These are phyloP conservation scores for Novymonas esmeraldas DNA, from an alignment of 208 protist species.

Conservation along the genomic window DNA sequence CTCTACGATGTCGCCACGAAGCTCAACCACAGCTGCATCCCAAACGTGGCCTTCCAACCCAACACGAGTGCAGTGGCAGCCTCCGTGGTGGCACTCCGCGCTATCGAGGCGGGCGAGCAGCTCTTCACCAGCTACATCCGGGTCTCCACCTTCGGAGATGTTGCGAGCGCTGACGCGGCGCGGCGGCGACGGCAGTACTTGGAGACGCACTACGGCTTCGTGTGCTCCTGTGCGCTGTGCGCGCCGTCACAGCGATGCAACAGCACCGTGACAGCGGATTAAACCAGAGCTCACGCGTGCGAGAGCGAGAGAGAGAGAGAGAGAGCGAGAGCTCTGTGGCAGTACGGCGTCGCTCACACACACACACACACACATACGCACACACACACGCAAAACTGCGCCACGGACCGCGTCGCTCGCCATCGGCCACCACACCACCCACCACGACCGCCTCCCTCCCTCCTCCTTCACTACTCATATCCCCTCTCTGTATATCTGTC, in stretches of 20 bases:
- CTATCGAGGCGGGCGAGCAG: slow-evolving; percentile 39
- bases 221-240: slow-evolving; percentile 45
- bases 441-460: too few species aligned
- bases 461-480: too few species aligned
- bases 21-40: slow-evolving; percentile 64
- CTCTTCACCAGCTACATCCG: slow-evolving; percentile 56
- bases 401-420: too few species aligned
- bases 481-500: too few species aligned
- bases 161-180: neutral
- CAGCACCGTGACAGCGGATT: neutral
- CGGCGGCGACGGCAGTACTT: slow-evolving; percentile 28
- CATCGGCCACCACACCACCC: too few species aligned
- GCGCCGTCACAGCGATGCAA: slow-evolving; percentile 1
- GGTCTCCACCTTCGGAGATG: slow-evolving; percentile 18
- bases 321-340: too few species aligned
- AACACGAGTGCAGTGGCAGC: slow-evolving; percentile 36
- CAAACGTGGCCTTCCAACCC: slow-evolving; percentile 50
- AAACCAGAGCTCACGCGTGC: neutral
- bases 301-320: neutral
- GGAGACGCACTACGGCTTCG: slow-evolving; percentile 47
- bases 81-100: slow-evolving; percentile 37
- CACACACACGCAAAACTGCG: too few species aligned
- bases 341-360: too few species aligned
- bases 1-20: slow-evolving; percentile 53
- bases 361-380: slow-evolving; percentile 4